These are phyloP conservation scores for Mycoemilia scoparia DNA, from an alignment of 192 early-diverging fungal genomes.

Conservation along the genomic window DNA sequence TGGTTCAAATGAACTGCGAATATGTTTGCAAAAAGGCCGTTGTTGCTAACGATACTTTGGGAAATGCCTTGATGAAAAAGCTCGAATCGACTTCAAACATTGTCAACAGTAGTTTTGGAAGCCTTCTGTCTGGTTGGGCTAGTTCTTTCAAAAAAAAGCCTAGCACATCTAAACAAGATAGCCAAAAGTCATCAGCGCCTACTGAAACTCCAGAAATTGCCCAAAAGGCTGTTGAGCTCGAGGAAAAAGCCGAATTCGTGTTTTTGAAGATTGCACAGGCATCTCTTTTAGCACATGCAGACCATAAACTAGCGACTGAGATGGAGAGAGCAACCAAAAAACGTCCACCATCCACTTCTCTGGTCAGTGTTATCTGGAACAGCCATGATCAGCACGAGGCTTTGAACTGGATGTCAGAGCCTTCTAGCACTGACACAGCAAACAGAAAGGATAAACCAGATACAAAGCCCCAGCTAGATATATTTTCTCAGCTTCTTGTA, in stretches of 20 bases:
- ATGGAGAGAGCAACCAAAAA: slow-evolving; percentile 86
- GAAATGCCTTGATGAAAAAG: not conserved
- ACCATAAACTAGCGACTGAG: slow-evolving; percentile 34
- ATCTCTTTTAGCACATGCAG: slow-evolving; percentile 32
- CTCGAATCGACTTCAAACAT: not conserved
- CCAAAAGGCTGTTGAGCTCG: not conserved
- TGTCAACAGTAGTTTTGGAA: not conserved
- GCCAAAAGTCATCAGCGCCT: not conserved
- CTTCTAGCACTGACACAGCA: too few relatives aligned
- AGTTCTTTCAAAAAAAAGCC: not conserved
- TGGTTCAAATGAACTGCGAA: slow-evolving; percentile 22
- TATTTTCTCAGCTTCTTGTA: not conserved
- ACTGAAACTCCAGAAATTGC: not conserved
- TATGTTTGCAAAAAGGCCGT: slow-evolving; percentile 8
- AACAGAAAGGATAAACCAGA: not conserved
- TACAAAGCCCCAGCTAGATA: too few relatives aligned
- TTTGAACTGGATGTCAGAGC: too few relatives aligned
- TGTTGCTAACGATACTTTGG: not conserved
- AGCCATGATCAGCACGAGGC: slow-evolving; percentile 62
- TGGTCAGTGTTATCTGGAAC: slow-evolving; percentile 49
- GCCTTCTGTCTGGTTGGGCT: not conserved
- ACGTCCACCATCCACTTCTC: slow-evolving; percentile 47
- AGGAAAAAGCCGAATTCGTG: slow-evolving; percentile 5
- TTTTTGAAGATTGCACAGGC: slow-evolving; percentile 56
- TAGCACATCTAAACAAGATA: not conserved